These are phyloP conservation scores for Nasturtium officinale DNA, from an alignment of 345 rosid genomes.

Conservation along the genomic window DNA sequence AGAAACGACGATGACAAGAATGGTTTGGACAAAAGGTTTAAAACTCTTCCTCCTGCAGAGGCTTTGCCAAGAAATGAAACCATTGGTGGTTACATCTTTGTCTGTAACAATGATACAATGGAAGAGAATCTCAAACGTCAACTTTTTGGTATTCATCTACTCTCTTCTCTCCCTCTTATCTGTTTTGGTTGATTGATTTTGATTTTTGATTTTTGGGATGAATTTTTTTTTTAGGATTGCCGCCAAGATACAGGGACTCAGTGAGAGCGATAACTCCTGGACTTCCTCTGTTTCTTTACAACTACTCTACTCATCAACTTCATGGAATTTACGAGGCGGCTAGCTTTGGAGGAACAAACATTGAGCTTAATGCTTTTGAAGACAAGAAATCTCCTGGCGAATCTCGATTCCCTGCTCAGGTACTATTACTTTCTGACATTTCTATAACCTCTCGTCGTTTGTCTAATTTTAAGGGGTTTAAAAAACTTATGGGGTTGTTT, in stretches of 20 bases:
- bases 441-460: not conserved
- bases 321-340: constrained; percentile 98
- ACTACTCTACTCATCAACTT: constrained; percentile 98
- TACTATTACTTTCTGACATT: not conserved
- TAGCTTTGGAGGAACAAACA: constrained; percentile 96
- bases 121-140: constrained; percentile 84
- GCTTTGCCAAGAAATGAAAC: constrained; percentile 88
- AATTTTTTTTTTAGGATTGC: constrained; percentile 50
- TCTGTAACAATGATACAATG: constrained; percentile 99
- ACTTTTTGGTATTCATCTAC: constrained; percentile 57
- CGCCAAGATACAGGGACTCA: constrained; percentile 93
- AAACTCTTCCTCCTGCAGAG: constrained; percentile 93
- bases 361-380: constrained; percentile 90
- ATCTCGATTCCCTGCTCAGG: constrained; percentile 98
- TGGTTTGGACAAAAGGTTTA: constrained; percentile 79
- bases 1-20: constrained; percentile 45
- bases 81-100: constrained; percentile 95
- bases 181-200: not conserved
- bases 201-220: not conserved
- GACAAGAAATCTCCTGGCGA: constrained; percentile 95
- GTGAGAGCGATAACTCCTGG: constrained; percentile 99
- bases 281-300: constrained; percentile 92
- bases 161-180: not conserved
- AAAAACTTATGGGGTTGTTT: not conserved
- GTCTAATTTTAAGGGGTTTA: not conserved